phyloP scores from a whole-genome alignment of 2,329 filamentous ascomycete species.

The Xylaria arbuscula region DNA sequence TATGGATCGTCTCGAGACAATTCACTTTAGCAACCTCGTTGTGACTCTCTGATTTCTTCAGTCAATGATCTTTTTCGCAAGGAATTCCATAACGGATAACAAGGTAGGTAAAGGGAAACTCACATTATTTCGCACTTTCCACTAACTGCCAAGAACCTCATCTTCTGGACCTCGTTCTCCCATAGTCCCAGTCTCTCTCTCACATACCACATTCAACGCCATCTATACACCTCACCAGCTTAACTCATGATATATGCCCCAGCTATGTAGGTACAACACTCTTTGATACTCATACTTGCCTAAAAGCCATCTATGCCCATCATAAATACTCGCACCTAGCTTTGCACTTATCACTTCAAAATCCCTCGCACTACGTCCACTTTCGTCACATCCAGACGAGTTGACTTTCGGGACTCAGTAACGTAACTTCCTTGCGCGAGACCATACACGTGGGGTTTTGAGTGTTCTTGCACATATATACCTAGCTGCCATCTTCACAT shows the following conservation, averaged over 20 bases:
- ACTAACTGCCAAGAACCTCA: not conserved
- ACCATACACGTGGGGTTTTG: not conserved
- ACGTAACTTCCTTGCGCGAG: not conserved
- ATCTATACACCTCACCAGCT: not conserved
- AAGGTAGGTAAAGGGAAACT: not conserved
- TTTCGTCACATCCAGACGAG: not conserved
- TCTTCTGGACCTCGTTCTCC: not conserved
- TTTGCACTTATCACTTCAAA: not conserved
- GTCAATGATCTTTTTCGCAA: not conserved
- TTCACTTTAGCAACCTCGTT: not conserved
- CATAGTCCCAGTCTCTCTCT: not conserved
- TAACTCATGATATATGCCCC: not conserved
- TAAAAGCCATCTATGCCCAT: not conserved
- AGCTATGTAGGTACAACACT: not conserved
- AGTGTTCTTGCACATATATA: not conserved
- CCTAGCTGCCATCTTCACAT: not conserved
- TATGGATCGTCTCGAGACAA: not conserved
- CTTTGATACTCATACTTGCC: conserved; percentile 3
- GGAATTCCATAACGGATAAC: not conserved
- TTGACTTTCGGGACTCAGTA: not conserved
- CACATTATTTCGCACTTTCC: not conserved
- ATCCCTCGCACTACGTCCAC: not conserved
- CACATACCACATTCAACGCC: not conserved
- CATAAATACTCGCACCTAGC: not conserved
- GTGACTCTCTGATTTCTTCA: no score